Percentiles rank a stretch among this genome's conserved stretches.
phyloP scores from a whole-genome alignment of 768 basidiomycete genomes.

The Mycena venus region DNA sequence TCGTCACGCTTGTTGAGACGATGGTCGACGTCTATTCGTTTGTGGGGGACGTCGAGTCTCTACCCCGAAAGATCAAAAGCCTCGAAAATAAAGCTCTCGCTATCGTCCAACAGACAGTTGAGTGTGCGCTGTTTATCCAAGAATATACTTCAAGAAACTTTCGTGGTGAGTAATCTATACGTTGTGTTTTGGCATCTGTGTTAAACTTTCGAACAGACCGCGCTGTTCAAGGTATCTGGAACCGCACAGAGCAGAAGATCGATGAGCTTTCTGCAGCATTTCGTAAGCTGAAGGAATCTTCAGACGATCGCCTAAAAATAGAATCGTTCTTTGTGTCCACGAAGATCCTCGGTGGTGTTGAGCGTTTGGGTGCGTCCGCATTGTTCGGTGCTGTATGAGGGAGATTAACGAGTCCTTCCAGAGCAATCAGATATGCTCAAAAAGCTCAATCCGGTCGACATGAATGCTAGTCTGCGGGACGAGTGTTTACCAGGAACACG shows the following conservation, averaged over 20 bases:
- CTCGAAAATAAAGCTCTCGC: background rate
- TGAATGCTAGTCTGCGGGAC: too few species aligned
- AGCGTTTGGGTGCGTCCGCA: background rate
- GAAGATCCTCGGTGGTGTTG: background rate
- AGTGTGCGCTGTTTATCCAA: background rate
- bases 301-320: too few species aligned
- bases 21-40: background rate
- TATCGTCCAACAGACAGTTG: background rate
- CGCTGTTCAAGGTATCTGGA: too few species aligned
- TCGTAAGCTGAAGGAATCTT: too few species aligned
- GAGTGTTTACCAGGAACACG: too few species aligned
- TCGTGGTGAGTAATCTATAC: background rate
- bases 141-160: background rate
- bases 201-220: too few species aligned
- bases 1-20: background rate
- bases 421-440: background rate
- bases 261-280: too few species aligned
- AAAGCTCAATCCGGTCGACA: background rate
- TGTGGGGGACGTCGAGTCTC: background rate
- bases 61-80: background rate
- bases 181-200: background rate
- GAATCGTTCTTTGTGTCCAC: too few species aligned
- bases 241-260: too few species aligned
- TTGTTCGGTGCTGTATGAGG: too few species aligned
- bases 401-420: background rate